These are phyloP conservation scores for Colletotrichum tropicale DNA, from an alignment of 2,329 filamentous ascomycete species.

Conservation along the genomic window DNA sequence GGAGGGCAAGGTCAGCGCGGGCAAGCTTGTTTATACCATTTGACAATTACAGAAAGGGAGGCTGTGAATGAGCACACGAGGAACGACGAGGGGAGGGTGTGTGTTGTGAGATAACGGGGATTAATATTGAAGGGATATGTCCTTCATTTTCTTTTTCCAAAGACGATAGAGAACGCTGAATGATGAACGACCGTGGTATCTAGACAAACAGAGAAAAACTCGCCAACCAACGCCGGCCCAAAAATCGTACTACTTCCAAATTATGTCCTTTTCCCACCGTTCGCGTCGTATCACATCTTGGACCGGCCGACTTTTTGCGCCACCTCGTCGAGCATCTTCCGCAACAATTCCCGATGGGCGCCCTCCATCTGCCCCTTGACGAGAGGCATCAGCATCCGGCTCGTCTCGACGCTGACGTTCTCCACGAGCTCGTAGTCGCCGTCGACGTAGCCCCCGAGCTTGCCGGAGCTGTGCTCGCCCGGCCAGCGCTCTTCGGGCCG, in stretches of 20 bases:
- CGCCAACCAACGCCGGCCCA: not conserved
- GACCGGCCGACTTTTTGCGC: constrained; percentile 22
- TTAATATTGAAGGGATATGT: not conserved
- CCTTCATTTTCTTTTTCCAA: not conserved
- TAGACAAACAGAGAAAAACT: not conserved
- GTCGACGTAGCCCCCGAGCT: constrained; percentile 19
- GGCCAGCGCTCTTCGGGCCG: constrained; percentile 22
- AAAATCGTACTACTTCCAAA: not conserved
- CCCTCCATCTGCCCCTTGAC: constrained; percentile 31
- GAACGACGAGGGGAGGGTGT: not conserved
- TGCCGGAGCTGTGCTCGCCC: constrained; percentile 3
- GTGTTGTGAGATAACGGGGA: not conserved
- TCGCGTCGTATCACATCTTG: not conserved
- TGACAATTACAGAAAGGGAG: not conserved
- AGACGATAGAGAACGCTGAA: not conserved
- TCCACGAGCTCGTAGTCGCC: constrained; percentile 37
- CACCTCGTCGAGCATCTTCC: constrained; percentile 34
- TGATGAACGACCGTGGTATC: constrained; percentile 5
- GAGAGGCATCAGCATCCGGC: constrained; percentile 39
- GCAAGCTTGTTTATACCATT: constrained; percentile 46
- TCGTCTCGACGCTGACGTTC: constrained; percentile 34
- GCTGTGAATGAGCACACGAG: not conserved
- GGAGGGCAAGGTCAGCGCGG: constrained; percentile 39
- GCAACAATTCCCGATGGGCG: constrained; percentile 33
- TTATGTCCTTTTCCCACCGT: not conserved